Evolutionary conservation across 371 early-diverging fungal genomes (phyloP), one percentile per base, ranked within the genome.

Genomic region (Mortierella sp.): DNA sequence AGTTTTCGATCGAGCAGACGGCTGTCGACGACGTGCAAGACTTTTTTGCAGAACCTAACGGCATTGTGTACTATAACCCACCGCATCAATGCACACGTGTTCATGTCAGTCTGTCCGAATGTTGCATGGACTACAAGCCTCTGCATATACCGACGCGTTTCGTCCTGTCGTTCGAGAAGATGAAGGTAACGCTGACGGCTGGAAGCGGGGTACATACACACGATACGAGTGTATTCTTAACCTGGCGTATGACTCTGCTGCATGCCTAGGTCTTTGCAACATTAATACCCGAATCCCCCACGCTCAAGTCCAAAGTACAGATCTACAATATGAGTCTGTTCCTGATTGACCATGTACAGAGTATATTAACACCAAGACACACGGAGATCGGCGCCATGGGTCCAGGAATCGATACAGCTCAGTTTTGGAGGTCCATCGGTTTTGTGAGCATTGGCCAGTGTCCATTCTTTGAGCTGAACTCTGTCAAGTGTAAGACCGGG

Each of bases 101-200:
- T 12, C 24, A 57, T 21, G 78, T 76, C 30, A 62, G 66, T 27
- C 64, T 76, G 4, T 34, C 37, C 7, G 78, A 76, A 34, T 76
- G 78, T 19, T 50, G 78, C 8, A 78, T 90, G 50, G 86, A 86
- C 42, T 87, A 89, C 58, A 81, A 80, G n/a, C 88, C 89, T 7
- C 41, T 78, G 0, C 52, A 86, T 59, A 73, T 83, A 19, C 85
- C 86, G 9, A 72, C 83, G 0, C 79, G 82, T 1, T 84, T 81
- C 31, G 81, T 83, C 6, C 27, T 86, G 15, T 65, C 82, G 0
- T 51, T 88, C 12, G 90, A 89, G 49, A 82, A 84, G 54, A 61
- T 88, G 49, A 86, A 87, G 82, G 86, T 87, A 79, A 4, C 11
- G 28, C 8, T 32, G 12, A 23, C 6, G n/a, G 6, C n/a, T 42